A percentile compares a stretch with the other conserved stretches of the same genome.
These are phyloP conservation scores for Shiraia bambusicola DNA, from an alignment of 2,329 filamentous ascomycete genomes.

Conservation along the genomic window DNA sequence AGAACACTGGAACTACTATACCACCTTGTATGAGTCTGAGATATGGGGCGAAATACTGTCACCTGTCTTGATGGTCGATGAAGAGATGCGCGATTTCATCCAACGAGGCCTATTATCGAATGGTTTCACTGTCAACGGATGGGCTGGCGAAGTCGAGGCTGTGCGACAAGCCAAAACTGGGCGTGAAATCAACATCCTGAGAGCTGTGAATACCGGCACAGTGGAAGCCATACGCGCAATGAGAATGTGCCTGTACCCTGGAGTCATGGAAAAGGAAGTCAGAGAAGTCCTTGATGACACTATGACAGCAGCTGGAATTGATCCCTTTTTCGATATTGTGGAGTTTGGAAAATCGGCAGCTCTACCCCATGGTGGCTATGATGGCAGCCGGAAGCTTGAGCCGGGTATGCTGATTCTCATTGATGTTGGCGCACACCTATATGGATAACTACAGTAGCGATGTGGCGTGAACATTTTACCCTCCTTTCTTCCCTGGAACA, in stretches of 20 bases:
- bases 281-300: slow-evolving; percentile 58
- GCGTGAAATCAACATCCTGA: slow-evolving; percentile 59
- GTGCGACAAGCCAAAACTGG: slow-evolving; percentile 61
- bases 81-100: slow-evolving; percentile 66
- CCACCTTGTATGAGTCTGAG: slow-evolving; percentile 49
- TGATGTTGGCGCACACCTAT: slow-evolving; percentile 63
- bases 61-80: slow-evolving; percentile 61
- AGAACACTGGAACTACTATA: slow-evolving; percentile 66
- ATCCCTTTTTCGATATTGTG: slow-evolving; percentile 65
- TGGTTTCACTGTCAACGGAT: slow-evolving; percentile 59
- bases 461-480: slow-evolving; percentile 62
- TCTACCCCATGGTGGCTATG: slow-evolving; percentile 57
- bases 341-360: slow-evolving; percentile 61
- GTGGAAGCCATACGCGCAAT: slow-evolving; percentile 62
- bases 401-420: slow-evolving; percentile 62
- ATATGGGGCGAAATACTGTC: slow-evolving; percentile 40
- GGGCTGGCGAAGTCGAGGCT: slow-evolving; percentile 57
- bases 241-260: slow-evolving; percentile 57
- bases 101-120: slow-evolving; percentile 55
- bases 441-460: slow-evolving; percentile 66
- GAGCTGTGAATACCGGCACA: slow-evolving; percentile 65
- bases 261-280: slow-evolving; percentile 61
- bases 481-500: slow-evolving; percentile 36
- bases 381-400: slow-evolving; percentile 53
- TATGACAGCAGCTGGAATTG: slow-evolving; percentile 56